Evolutionary conservation across 2,329 filamentous ascomycete genomes (phyloP).

Genomic region (Fusarium setosum): DNA sequence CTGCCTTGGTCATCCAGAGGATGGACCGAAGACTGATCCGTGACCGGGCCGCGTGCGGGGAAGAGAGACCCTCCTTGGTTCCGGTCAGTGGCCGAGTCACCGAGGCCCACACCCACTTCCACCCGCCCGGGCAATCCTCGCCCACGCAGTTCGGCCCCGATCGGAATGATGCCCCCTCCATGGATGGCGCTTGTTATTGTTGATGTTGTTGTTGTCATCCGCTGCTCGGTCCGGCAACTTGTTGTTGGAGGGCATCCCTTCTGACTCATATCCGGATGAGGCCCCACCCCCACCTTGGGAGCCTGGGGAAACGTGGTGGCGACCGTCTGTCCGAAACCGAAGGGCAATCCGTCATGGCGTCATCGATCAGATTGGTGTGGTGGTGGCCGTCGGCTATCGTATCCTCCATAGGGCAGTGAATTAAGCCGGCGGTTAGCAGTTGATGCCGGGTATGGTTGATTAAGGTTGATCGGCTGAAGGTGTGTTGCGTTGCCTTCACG

Average conservation of each 20-base stretch:
- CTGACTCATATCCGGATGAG: constrained; percentile 32
- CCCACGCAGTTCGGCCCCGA: constrained; percentile 21
- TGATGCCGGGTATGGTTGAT: constrained; percentile 12
- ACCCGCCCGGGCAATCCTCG: constrained; percentile 25
- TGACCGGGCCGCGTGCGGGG: constrained; percentile 26
- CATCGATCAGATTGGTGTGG: constrained; percentile 26
- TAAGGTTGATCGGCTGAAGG: constrained; percentile 22
- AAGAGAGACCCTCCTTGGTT: not conserved
- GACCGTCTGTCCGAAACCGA: constrained; percentile 6
- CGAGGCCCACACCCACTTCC: constrained; percentile 33
- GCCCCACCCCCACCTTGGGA: constrained; percentile 18
- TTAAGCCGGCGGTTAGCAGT: constrained; percentile 27
- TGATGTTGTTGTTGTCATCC: constrained; percentile 29
- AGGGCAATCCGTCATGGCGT: constrained; percentile 25
- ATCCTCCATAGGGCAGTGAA: not conserved
- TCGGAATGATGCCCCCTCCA: constrained; percentile 29
- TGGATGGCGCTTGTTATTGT: constrained; percentile 20
- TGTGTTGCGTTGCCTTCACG: constrained; percentile 17
- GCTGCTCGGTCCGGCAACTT: constrained; percentile 8
- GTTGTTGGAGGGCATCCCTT: not conserved
- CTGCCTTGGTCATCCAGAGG: not conserved
- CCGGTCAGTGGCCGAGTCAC: constrained; percentile 20
- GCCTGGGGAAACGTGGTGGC: constrained; percentile 20
- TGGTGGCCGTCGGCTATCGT: constrained; percentile 20
- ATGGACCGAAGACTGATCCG: constrained; percentile 19